phyloP scores from a whole-genome alignment of 2,329 filamentous ascomycete genomes.

The Dactylellina sp. region DNA sequence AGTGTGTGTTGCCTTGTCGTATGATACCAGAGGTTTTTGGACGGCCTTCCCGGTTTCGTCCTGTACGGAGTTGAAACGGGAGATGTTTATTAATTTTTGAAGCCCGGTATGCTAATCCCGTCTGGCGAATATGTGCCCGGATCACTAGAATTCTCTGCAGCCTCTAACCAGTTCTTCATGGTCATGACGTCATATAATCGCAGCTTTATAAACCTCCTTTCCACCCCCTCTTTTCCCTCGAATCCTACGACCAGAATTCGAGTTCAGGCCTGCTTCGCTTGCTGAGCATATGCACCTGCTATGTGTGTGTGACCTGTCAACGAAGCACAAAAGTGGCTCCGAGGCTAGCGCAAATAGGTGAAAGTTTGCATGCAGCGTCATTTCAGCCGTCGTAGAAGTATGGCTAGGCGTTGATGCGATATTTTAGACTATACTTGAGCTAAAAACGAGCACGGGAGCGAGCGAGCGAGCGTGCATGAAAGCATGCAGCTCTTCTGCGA shows the following conservation, averaged over 20 bases:
- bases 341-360: too few species aligned
- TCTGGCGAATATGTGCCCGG: too few species aligned
- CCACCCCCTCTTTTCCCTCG: too few species aligned
- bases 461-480: neutral
- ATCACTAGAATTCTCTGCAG: too few species aligned
- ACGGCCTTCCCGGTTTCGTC: neutral
- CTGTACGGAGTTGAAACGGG: neutral
- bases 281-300: too few species aligned
- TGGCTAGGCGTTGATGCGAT: too few species aligned
- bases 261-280: constrained; percentile 3
- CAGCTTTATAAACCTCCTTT: too few species aligned
- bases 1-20: constrained; percentile 24
- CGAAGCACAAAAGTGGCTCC: too few species aligned
- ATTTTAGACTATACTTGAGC: neutral
- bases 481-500: neutral
- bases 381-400: neutral
- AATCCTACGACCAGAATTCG: too few species aligned
- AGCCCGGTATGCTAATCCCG: too few species aligned
- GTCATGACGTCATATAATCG: constrained; percentile 26
- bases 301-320: neutral
- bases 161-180: neutral
- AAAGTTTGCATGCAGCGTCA: too few species aligned
- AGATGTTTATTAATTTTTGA: neutral
- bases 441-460: neutral
- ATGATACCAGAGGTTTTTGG: constrained; percentile 17